Percentiles rank a stretch among this genome's conserved stretches.
phyloP scores from a whole-genome alignment of 2,329 filamentous ascomycete species.

The Ceratocystis cacaofunesta region DNA sequence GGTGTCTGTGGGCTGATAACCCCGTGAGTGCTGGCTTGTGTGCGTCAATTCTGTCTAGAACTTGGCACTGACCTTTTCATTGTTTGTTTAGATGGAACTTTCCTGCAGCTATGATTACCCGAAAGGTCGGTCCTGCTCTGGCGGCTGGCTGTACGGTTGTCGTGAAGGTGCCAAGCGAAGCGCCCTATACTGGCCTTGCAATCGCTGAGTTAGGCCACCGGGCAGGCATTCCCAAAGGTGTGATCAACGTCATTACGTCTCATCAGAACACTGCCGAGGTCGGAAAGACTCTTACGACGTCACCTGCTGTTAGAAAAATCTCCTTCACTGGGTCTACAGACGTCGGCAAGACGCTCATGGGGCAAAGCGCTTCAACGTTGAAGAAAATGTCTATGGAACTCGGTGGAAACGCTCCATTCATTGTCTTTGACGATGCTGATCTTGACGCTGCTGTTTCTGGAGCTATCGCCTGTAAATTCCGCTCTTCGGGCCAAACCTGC shows the following conservation, averaged over 20 bases:
- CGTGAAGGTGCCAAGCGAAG: slow-evolving; percentile 80
- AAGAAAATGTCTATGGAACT: slow-evolving; percentile 81
- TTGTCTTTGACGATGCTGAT: slow-evolving; percentile 92
- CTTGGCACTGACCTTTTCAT: neutral
- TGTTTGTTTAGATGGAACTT: slow-evolving; percentile 58
- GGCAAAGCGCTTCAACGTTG: slow-evolving; percentile 67
- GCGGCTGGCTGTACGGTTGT: slow-evolving; percentile 95
- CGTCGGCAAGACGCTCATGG: slow-evolving; percentile 67
- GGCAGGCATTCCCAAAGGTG: slow-evolving; percentile 78
- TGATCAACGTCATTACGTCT: slow-evolving; percentile 77
- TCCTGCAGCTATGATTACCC: slow-evolving; percentile 59
- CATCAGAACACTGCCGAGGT: slow-evolving; percentile 66
- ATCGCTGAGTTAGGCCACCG: slow-evolving; percentile 73
- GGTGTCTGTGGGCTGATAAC: slow-evolving; percentile 73
- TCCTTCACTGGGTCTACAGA: slow-evolving; percentile 77
- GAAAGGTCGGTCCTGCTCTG: slow-evolving; percentile 58
- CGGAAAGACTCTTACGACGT: slow-evolving; percentile 55
- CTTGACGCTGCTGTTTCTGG: slow-evolving; percentile 71
- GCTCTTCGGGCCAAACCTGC: slow-evolving; percentile 88
- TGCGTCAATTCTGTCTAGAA: neutral
- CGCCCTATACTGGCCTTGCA: slow-evolving; percentile 78
- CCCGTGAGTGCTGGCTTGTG: slow-evolving; percentile 32
- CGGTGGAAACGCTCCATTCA: slow-evolving; percentile 89
- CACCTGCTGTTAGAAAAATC: slow-evolving; percentile 67
- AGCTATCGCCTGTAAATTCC: slow-evolving; percentile 79